Evolutionary conservation across 1,139 yeast genomes (phyloP).

Genomic region (Blastobotrys serpentis): DNA sequence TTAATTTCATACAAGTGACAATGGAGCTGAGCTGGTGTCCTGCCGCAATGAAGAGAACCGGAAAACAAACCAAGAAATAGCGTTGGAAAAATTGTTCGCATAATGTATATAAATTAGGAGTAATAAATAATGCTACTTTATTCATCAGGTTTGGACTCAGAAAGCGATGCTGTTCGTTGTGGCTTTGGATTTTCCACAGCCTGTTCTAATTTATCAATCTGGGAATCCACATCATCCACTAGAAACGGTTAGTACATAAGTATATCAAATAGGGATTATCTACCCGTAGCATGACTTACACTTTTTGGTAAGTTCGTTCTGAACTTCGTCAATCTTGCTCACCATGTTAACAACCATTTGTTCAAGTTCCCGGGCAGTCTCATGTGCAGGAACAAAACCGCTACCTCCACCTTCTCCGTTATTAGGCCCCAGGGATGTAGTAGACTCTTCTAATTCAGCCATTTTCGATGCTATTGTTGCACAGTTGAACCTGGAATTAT

Average conservation of each 20-base stretch:
- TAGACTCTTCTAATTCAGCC: constrained; percentile 13
- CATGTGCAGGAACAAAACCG: constrained; percentile 19
- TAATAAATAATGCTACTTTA: constrained; percentile 1
- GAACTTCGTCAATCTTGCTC: constrained; percentile 18
- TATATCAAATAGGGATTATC: background rate
- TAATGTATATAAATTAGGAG: too few species aligned
- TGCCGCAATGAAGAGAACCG: too few species aligned
- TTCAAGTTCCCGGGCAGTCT: constrained; percentile 24
- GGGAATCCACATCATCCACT: background rate
- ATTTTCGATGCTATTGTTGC: constrained; percentile 1
- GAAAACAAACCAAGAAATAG: too few species aligned
- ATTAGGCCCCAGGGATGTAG: constrained; percentile 10
- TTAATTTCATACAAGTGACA: too few species aligned
- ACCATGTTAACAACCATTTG: constrained; percentile 20
- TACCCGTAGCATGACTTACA: constrained; percentile 21
- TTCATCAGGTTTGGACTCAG: background rate
- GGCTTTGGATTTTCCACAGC: constrained; percentile 16
- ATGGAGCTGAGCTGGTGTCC: too few species aligned
- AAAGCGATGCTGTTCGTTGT: constrained; percentile 10
- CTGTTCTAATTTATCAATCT: constrained; percentile 18
- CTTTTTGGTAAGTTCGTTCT: constrained; percentile 21
- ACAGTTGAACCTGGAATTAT: too few species aligned
- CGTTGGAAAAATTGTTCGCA: too few species aligned
- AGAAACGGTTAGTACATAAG: background rate
- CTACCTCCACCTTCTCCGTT: constrained; percentile 9